Base-by-base conservation (phyloP, 345 rosid genomes). In the Salix suchowensis region DNA sequence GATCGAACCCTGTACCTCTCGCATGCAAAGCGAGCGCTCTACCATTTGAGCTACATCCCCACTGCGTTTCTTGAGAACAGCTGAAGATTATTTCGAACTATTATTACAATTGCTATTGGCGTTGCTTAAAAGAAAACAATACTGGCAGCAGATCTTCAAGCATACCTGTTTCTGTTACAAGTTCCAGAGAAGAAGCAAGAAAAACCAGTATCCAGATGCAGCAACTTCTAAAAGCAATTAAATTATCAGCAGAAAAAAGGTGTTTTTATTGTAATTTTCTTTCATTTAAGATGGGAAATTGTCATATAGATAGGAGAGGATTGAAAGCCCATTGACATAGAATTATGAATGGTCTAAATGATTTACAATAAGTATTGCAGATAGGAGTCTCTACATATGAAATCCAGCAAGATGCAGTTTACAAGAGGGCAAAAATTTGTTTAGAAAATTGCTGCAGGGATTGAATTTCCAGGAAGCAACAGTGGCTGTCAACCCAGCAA, bases 11-110 rank as follows among this genome's bases (percentile, higher is more conserved):
- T 81, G 88, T 90, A 87, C 91, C 96, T 93, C 96, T 83, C 94
- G 90, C 92, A 91, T 91, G 94, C 97, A 88, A 92, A 88, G 94
- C 93, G 88, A 85, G 90, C 93, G 94, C 94, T 88, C 89, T 88
- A 89, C 96, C 96, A 89, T 88, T 88, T 91, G 96, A 93, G 94
- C 94, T 90, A 90, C 97, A 91, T 82, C 93, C 90, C 96, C 96
- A 10, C 0, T 10, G 11, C 3, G 0, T 10, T 2, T 10, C 0
- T 0, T 0, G 13, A 1, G 1, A 37, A 1, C 13, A 2, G 13
- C 10, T 40, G 1, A 40, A 40, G 11, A 2, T 40, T 10, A 2
- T 2, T 2, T 40, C 0, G 10, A 40, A 4, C 5, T 0, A 32
- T 32, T 32, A 32, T 1, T 34, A 34, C 36, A 34, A 4, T 34